Base-by-base conservation (phyloP, 108 stramenopile genomes). In the Cyclotella atomus region DNA sequence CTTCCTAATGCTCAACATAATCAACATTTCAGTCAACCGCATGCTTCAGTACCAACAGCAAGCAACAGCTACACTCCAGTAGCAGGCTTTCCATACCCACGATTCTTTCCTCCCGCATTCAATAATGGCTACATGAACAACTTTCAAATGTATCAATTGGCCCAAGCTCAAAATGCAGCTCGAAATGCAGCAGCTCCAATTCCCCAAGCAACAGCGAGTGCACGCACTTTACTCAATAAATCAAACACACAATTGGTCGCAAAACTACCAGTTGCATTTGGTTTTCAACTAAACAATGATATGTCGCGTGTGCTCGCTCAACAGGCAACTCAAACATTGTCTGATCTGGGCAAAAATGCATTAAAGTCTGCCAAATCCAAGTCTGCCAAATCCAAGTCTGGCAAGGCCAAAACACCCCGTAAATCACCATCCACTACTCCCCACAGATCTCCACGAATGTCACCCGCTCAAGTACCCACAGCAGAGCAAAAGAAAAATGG, bases 211-310 rank as follows among this genome's bases (percentile, higher is more conserved):
- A 38, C 1, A 2, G 60, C 60, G 21, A 61, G 60, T 20, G 43
- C 38, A 21, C 36, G 38, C 2, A 61, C 23, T 14, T 28, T 38
- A 7, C 8, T 61, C 2, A 44, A 1, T 12, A 30, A 61, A 24
- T 25, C 24, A 1, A 41, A 20, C 16, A 61, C 28, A 15, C 7
- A 38, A 1, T 1, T 7, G 2, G 16, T 21, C 14, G 60, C 57
- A 46, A 70, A 46, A 33, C 20, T 72, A 17, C 71, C 71, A 19
- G 50, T 72, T 14, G 71, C 71, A 1, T 72, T 72, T 63, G 71
- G 61, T 28, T 72, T 72, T 52, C 3, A 50, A 30, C 20, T 72
- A 8, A 30, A 50, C 41, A 61, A 21, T n/a, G 6, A n/a, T 28
- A 10, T 63, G 52, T 57, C 56, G 0, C 30, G 12, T 30, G 30